phyloP scores from a whole-genome alignment of 2,329 filamentous ascomycete species.

The Ophiosphaerella herpotricha region DNA sequence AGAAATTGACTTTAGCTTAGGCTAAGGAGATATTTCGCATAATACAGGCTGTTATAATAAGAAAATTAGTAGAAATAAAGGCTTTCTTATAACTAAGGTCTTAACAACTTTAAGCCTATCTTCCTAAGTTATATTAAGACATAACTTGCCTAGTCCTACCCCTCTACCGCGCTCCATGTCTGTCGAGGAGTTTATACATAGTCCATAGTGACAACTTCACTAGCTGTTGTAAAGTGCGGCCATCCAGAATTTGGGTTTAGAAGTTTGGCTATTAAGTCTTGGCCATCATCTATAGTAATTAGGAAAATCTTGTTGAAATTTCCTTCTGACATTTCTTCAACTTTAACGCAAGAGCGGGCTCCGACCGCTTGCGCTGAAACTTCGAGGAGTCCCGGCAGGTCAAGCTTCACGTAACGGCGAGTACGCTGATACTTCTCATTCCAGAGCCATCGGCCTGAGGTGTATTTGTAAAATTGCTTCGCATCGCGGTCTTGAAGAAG shows the following conservation, averaged over 20 bases:
- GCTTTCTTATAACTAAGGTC: slow-evolving; percentile 19
- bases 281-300: slow-evolving; percentile 33
- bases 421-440: slow-evolving; percentile 21
- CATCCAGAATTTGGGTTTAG: slow-evolving; percentile 40
- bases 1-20: slow-evolving; percentile 14
- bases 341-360: slow-evolving; percentile 17
- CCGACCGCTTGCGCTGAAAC: slow-evolving; percentile 17
- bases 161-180: slow-evolving; percentile 20
- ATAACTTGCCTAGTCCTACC: slow-evolving; percentile 18
- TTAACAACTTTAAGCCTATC: slow-evolving; percentile 16
- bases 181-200: slow-evolving; percentile 33
- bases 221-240: slow-evolving; percentile 38
- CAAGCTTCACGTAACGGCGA: slow-evolving; percentile 18
- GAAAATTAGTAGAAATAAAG: slow-evolving; percentile 13
- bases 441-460: slow-evolving; percentile 22
- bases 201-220: slow-evolving; percentile 43
- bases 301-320: slow-evolving; percentile 48
- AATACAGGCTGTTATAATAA: slow-evolving; percentile 23
- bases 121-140: slow-evolving; percentile 13
- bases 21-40: slow-evolving; percentile 19
- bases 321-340: slow-evolving; percentile 44
- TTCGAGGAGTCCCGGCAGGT: slow-evolving; percentile 17
- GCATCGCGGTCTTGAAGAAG: slow-evolving; percentile 55
- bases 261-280: slow-evolving; percentile 36
- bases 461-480: slow-evolving; percentile 21